Conservation (phyloP, 148 eudicot genomes). For the Cornus kousa region DNA sequence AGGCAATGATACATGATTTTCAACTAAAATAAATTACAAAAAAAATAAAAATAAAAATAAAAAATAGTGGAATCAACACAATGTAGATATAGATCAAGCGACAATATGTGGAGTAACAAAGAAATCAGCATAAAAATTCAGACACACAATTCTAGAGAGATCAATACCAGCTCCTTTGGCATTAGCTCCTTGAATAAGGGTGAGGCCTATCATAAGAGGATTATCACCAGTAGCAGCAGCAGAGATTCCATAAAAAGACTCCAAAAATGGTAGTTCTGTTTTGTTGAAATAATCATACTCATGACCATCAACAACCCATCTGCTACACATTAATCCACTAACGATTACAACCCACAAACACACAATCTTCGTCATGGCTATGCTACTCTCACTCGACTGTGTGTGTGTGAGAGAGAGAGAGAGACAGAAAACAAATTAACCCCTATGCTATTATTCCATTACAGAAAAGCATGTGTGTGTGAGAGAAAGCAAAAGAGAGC, state of each 20-base stretch:
- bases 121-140: not conserved
- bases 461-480: not conserved
- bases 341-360: constrained; percentile 17
- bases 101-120: not conserved
- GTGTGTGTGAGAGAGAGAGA: too few species aligned
- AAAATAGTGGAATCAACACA: not conserved
- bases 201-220: constrained; percentile 64
- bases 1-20: not conserved
- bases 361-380: constrained; percentile 14
- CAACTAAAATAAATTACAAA: not conserved
- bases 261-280: constrained; percentile 22
- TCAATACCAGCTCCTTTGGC: constrained; percentile 72
- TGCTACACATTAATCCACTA: constrained; percentile 16
- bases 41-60: too few species aligned
- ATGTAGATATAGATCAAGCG: not conserved
- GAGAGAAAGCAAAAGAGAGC: not conserved
- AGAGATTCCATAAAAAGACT: constrained; percentile 39
- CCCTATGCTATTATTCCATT: not conserved
- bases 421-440: not conserved
- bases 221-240: constrained; percentile 35
- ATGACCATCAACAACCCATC: constrained; percentile 24
- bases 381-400: not conserved
- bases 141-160: not conserved
- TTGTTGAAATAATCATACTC: constrained; percentile 18
- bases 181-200: constrained; percentile 72